phyloP scores from a whole-genome alignment of 768 basidiomycete genomes.

The Kwoniella dendrophila region DNA sequence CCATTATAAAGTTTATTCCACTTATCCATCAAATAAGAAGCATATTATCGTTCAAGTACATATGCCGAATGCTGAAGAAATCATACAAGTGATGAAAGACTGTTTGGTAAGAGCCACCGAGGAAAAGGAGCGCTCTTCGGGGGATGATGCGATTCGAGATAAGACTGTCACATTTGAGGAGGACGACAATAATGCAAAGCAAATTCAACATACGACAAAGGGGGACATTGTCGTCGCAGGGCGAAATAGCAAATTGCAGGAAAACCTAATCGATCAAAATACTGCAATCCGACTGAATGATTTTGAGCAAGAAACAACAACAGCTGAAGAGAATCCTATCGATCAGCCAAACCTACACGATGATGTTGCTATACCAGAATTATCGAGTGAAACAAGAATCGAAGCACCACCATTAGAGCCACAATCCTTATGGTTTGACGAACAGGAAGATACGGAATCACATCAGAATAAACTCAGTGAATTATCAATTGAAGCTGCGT shows the following conservation, averaged over 20 bases:
- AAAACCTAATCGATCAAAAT: no score
- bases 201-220: no score
- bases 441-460: not conserved
- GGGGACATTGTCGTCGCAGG: no score
- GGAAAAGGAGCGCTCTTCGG: not conserved
- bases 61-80: constrained; percentile 73
- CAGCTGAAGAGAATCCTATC: not conserved
- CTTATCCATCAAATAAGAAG: constrained; percentile 32
- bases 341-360: no score
- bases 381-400: no score
- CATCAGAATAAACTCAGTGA: not conserved
- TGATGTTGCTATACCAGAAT: no score
- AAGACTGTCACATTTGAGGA: not conserved
- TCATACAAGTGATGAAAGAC: constrained; percentile 71
- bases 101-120: not conserved
- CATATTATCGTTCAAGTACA: constrained; percentile 85
- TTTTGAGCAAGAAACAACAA: not conserved
- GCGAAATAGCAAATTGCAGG: no score
- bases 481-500: constrained; percentile 3
- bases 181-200: no score
- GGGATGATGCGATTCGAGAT: not conserved
- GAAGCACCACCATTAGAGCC: not conserved
- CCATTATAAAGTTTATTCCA: constrained; percentile 9
- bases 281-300: no score
- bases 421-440: not conserved